These are phyloP conservation scores for Fusarium sarcochroum DNA, from an alignment of 2,329 filamentous ascomycete genomes.

Conservation along the genomic window DNA sequence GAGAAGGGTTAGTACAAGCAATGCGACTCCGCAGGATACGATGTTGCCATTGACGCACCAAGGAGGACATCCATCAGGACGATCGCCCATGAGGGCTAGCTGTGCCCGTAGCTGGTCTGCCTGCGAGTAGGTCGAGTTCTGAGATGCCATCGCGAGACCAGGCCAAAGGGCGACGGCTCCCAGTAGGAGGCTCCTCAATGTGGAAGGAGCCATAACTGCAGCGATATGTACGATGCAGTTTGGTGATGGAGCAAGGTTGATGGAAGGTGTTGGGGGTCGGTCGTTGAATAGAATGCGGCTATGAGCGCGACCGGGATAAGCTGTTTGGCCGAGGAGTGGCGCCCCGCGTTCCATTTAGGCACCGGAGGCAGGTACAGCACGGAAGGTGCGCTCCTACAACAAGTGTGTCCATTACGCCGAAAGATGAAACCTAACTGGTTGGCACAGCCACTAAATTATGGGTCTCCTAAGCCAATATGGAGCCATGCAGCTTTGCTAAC, in stretches of 20 bases:
- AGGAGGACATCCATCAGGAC: conserved; percentile 83
- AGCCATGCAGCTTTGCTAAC: conserved; percentile 23
- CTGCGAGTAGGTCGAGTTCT: conserved; percentile 71
- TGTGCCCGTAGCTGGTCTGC: conserved; percentile 74
- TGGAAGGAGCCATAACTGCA: conserved; percentile 58
- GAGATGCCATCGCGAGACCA: conserved; percentile 56
- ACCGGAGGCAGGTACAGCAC: conserved; percentile 42
- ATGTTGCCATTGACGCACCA: conserved; percentile 63
- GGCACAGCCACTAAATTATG: conserved; percentile 35
- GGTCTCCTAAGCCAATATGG: conserved; percentile 30
- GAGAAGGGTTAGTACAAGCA: conserved; percentile 35
- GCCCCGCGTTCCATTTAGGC: conserved; percentile 45
- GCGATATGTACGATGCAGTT: conserved; percentile 41
- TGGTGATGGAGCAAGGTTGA: conserved; percentile 35
- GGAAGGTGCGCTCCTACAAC: conserved; percentile 14
- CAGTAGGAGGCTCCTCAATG: conserved; percentile 56
- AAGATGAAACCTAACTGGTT: conserved; percentile 22
- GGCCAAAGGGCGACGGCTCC: conserved; percentile 59
- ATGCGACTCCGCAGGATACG: background rate
- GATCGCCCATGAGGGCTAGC: conserved; percentile 78
- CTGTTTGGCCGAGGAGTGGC: conserved; percentile 46
- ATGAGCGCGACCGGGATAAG: conserved; percentile 45
- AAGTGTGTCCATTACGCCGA: background rate
- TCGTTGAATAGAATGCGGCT: conserved; percentile 27
- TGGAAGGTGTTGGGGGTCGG: conserved; percentile 28